Evolutionary conservation across 371 early-diverging fungal genomes (phyloP), one percentile per base, ranked within the genome.

Genomic region (Mucor irregularis): DNA sequence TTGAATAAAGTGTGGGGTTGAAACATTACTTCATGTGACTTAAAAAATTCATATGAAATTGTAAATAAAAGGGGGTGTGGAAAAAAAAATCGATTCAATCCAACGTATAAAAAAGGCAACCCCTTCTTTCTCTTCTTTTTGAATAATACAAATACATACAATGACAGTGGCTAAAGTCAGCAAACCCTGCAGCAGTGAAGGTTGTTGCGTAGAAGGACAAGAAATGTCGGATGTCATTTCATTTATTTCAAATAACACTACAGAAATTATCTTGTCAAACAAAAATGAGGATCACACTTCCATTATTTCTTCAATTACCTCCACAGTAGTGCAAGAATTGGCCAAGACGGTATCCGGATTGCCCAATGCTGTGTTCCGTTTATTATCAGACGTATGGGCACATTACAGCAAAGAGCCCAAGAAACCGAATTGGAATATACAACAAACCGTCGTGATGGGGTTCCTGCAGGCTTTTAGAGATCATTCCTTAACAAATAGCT

Each of bases 341-440:
- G 64, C 54, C 33, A 47, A 51, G 22, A 64, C 57, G 0, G 56
- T 61, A 2, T 52, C 53, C 17, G 47, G 58, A 11, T 10, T 66
- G 7, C 73, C 73, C 1, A 54, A 25, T 5, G 59, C 49, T 16
- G 26, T 69, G 2, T 29, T 46, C 14, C 55, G 59, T 4, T 57
- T 73, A 14, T 48, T 45, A 4, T 22, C 48, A 4, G 73, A 69
- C 45, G 40, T 73, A 4, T 64, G 58, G 61, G 40, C 56, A n/a
- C 71, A 71, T 46, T 37, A 71, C 10, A 39, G 48, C 10, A 49
- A 38, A 3, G 61, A 61, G 24, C 73, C 72, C 2, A 71, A 69
- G 35, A 64, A 55, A 33, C 77, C 77, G 6, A 49, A 55, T 0
- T 76, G 77, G 77, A 60, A 73, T 29, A 64, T 76, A 1, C 67